These are phyloP conservation scores for Amanita pallidorosea DNA, from an alignment of 768 basidiomycete genomes.

Conservation along the genomic window DNA sequence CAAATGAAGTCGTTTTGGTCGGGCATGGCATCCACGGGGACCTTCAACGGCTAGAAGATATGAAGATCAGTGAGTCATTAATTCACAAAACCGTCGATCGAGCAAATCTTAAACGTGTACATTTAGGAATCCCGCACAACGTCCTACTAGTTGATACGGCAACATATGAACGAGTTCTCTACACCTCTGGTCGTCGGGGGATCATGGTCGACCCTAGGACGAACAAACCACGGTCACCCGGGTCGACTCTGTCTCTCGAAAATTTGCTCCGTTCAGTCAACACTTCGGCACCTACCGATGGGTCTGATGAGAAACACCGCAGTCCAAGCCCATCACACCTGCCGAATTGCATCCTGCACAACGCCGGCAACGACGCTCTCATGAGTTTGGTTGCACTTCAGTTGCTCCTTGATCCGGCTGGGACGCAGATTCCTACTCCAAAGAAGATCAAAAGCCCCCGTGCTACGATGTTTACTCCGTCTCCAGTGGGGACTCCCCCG, in stretches of 20 bases:
- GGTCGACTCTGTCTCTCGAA: constrained; percentile 49
- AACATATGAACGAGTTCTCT: constrained; percentile 52
- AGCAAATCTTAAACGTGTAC: not conserved
- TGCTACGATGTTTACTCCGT: not conserved
- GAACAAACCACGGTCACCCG: constrained; percentile 37
- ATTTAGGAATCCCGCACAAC: constrained; percentile 65
- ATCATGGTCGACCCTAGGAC: constrained; percentile 52
- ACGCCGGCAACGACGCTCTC: constrained; percentile 77
- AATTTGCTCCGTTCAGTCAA: constrained; percentile 53
- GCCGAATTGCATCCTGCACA: constrained; percentile 42
- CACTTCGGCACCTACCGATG: constrained; percentile 16
- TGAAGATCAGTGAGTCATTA: constrained; percentile 60
- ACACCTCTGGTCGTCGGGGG: constrained; percentile 43
- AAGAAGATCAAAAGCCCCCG: constrained; percentile 17
- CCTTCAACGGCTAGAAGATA: constrained; percentile 57
- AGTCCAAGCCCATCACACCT: constrained; percentile 13
- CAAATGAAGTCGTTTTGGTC: constrained; percentile 65
- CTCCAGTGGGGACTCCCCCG: not conserved
- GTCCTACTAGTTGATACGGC: constrained; percentile 58
- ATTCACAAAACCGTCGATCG: not conserved
- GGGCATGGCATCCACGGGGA: constrained; percentile 47
- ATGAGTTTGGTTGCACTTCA: constrained; percentile 61
- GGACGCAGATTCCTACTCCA: constrained; percentile 24
- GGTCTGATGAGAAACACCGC: constrained; percentile 9
- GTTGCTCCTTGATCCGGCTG: constrained; percentile 48